Evolutionary conservation across 1,284 basidiomycete species (phyloP).

Genomic region (Apiotrichum porosum): DNA sequence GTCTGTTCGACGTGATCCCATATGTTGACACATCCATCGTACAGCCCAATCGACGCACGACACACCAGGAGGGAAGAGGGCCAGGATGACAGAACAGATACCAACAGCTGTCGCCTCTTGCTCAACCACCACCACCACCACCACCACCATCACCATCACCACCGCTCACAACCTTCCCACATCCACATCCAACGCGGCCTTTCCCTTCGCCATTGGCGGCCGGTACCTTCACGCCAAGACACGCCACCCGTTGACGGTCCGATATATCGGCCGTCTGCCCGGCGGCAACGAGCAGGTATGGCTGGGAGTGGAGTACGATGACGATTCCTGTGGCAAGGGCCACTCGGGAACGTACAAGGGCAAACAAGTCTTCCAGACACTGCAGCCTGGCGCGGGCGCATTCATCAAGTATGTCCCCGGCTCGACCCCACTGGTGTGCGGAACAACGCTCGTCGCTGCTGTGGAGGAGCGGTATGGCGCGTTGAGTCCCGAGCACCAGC

Average conservation of each 20-base stretch:
- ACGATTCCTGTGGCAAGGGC: conserved; percentile 66
- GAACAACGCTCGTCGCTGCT: conserved; percentile 69
- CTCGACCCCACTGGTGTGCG: conserved; percentile 45
- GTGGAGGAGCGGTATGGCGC: conserved; percentile 63
- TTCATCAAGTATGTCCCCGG: conserved; percentile 32
- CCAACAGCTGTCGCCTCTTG: too few species aligned
- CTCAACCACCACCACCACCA: too few species aligned
- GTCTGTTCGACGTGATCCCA: too few species aligned
- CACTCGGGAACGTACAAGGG: conserved; percentile 79
- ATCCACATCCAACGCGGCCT: neutral
- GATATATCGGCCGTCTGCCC: conserved; percentile 37
- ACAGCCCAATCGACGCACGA: too few species aligned
- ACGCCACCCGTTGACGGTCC: conserved; percentile 33
- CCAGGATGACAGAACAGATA: too few species aligned
- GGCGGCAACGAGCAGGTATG: conserved; percentile 51
- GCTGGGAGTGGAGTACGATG: conserved; percentile 96
- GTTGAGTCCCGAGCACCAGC: neutral
- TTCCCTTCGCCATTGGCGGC: conserved; percentile 12
- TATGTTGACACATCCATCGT: too few species aligned
- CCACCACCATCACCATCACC: neutral
- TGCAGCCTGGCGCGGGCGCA: conserved; percentile 38
- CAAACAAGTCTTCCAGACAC: conserved; percentile 62
- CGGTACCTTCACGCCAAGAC: conserved; percentile 39
- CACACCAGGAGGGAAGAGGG: too few species aligned
- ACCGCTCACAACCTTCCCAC: too few species aligned